phyloP scores from a whole-genome alignment of 1,284 basidiomycete species.

The Peniophora sp. region DNA sequence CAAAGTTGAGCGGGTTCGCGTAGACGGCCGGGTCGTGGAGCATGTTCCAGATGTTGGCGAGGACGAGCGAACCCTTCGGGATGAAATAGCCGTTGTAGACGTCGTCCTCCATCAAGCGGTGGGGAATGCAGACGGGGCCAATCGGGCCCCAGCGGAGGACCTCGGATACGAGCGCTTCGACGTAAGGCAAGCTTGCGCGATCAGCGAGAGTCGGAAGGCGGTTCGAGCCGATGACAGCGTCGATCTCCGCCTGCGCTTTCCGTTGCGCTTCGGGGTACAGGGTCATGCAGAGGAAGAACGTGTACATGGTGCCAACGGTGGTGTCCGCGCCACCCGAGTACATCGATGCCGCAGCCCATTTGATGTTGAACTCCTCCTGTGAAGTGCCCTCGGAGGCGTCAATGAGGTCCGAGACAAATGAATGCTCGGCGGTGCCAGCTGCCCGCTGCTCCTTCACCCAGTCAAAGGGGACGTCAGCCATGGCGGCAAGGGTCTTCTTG shows the following conservation, averaged over 20 bases:
- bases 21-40: conserved; percentile 9
- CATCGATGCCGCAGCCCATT: conserved; percentile 10
- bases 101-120: conserved; percentile 9
- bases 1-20: conserved; percentile 8
- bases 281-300: conserved; percentile 22
- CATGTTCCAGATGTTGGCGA: conserved; percentile 11
- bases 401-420: conserved; percentile 10
- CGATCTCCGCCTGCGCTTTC: conserved; percentile 23
- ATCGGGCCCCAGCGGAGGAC: conserved; percentile 17
- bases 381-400: conserved; percentile 7
- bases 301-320: conserved; percentile 17
- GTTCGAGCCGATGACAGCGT: conserved; percentile 17
- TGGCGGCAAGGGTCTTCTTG: conserved; percentile 11
- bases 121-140: conserved; percentile 10
- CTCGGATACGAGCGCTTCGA: conserved; percentile 21
- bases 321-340: conserved; percentile 9
- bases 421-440: conserved; percentile 10
- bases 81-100: conserved; percentile 11
- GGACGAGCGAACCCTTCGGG: conserved; percentile 9
- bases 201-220: conserved; percentile 19
- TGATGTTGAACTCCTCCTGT: conserved; percentile 10
- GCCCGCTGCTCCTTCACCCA: conserved; percentile 10
- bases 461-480: conserved; percentile 13
- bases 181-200: conserved; percentile 19
- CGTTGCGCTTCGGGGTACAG: conserved; percentile 20